Evolutionary conservation across 108 stramenopile species (phyloP).

Genomic region (Fistulifera solaris): DNA sequence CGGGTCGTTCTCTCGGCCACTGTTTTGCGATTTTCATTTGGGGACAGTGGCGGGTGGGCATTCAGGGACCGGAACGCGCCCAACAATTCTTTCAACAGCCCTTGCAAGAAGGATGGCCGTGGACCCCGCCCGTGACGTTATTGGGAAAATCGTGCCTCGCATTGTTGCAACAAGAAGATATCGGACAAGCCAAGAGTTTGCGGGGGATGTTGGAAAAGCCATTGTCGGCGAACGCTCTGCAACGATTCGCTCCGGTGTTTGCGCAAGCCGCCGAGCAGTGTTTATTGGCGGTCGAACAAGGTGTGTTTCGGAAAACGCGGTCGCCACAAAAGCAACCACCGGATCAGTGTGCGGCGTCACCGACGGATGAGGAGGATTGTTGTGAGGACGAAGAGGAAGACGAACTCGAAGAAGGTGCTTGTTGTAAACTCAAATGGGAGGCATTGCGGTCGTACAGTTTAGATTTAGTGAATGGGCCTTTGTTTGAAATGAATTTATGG

Average conservation of each 20-base stretch:
- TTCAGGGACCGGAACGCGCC: slow-evolving; percentile 15
- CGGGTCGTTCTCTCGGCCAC: slow-evolving; percentile 6
- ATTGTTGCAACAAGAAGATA: slow-evolving; percentile 7
- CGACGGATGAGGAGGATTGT: too few relatives aligned
- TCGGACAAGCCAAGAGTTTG: slow-evolving; percentile 3
- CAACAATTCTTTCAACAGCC: slow-evolving; percentile 9
- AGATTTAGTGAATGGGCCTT: slow-evolving; percentile 20
- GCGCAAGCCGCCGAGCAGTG: slow-evolving; percentile 17
- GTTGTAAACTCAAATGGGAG: slow-evolving; percentile 8
- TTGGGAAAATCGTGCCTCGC: slow-evolving; percentile 17
- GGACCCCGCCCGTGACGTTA: slow-evolving; percentile 11
- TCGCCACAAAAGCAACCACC: too few relatives aligned
- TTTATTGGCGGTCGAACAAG: slow-evolving; percentile 12
- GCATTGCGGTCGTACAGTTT: slow-evolving; percentile 23
- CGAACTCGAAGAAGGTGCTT: background rate
- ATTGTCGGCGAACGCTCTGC: slow-evolving; percentile 4
- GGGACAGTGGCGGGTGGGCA: slow-evolving; percentile 22
- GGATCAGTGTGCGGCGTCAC: too few relatives aligned
- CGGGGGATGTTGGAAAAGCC: slow-evolving; percentile 11
- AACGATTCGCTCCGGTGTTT: slow-evolving; percentile 14
- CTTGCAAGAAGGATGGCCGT: slow-evolving; percentile 20
- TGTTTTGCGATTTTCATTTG: slow-evolving; percentile 20
- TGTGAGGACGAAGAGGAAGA: too few relatives aligned
- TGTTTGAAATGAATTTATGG: slow-evolving; percentile 10
- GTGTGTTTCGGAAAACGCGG: background rate